Evolutionary conservation across 2,329 filamentous ascomycete genomes (phyloP).

Genomic region (Sclerotinia borealis): DNA sequence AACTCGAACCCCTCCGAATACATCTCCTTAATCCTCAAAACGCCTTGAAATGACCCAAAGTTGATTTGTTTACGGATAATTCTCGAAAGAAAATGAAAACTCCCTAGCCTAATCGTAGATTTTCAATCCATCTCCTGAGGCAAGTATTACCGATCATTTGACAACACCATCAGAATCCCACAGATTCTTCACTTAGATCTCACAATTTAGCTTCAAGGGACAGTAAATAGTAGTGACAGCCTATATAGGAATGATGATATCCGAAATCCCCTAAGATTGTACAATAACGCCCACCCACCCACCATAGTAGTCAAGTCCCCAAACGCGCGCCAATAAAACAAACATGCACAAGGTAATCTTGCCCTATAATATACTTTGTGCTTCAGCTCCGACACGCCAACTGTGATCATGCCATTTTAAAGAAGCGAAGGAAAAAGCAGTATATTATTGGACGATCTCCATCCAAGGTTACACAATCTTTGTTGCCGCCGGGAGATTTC

Average conservation of each 20-base stretch:
- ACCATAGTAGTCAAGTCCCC: neutral
- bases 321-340: constrained; percentile 7
- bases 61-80: neutral
- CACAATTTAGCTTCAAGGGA: neutral
- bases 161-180: neutral
- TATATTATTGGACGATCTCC: neutral
- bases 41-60: neutral
- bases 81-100: neutral
- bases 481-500: constrained; percentile 8
- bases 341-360: neutral
- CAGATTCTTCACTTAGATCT: neutral
- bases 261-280: neutral
- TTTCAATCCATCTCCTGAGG: neutral
- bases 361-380: neutral
- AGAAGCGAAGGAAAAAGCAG: neutral
- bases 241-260: neutral
- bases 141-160: neutral
- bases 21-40: neutral
- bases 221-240: neutral
- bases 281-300: neutral
- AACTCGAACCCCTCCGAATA: too few species aligned
- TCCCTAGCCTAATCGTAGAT: neutral
- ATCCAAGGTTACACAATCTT: neutral
- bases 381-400: constrained; percentile 2
- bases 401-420: neutral